Percentiles rank a stretch among this genome's conserved stretches.
These are phyloP conservation scores for Solanum pimpinellifolium DNA, from an alignment of 257 asterid genomes.

Conservation along the genomic window DNA sequence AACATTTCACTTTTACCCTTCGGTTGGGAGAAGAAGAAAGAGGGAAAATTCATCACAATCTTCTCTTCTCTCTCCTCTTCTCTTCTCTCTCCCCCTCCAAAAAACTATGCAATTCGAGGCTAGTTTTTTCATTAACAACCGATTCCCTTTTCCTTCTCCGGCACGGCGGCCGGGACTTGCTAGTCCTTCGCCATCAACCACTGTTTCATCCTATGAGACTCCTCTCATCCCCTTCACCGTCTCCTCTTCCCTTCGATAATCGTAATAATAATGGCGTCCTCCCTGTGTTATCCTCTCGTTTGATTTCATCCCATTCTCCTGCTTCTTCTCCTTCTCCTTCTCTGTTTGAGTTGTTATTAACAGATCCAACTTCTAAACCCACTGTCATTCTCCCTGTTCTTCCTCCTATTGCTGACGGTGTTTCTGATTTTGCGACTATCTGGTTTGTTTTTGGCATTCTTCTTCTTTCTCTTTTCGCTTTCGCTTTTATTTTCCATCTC, in stretches of 20 bases:
- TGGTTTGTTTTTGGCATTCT: conserved; percentile 21
- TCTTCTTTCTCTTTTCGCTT: conserved; percentile 33
- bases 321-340: background rate
- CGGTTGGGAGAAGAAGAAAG: background rate
- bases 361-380: background rate
- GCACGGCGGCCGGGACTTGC: background rate
- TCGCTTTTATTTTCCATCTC: conserved; percentile 35
- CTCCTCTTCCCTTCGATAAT: background rate
- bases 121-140: background rate
- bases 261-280: conserved; percentile 7
- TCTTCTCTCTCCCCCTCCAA: background rate
- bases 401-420: conserved; percentile 14
- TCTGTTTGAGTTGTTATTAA: background rate
- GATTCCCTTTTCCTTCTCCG: conserved; percentile 7
- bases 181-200: background rate
- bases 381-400: background rate
- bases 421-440: conserved; percentile 32
- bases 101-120: conserved; percentile 28
- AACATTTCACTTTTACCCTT: background rate
- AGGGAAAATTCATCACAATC: background rate
- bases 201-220: conserved; percentile 33
- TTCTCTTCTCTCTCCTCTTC: background rate
- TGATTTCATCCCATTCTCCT: background rate
- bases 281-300: background rate
- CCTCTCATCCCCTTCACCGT: background rate